Conservation (phyloP, 1,284 basidiomycete species). For the Ceratobasidium sp. region DNA sequence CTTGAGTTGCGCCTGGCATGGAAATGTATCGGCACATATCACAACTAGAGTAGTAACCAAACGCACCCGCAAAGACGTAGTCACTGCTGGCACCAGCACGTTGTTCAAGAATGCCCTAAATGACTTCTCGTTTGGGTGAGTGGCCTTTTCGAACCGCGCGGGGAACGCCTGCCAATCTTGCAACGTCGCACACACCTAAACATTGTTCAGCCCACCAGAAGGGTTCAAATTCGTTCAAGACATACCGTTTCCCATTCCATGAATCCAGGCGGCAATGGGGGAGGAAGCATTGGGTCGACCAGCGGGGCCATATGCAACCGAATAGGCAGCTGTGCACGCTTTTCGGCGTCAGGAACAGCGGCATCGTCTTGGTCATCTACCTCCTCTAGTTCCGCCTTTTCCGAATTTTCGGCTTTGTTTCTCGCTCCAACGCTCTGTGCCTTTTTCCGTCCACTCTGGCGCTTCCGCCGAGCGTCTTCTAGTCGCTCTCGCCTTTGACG, state of each 20-base stretch:
- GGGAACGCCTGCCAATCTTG: constrained; percentile 82
- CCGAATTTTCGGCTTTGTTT: constrained; percentile 51
- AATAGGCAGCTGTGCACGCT: constrained; percentile 47
- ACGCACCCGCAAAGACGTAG: constrained; percentile 68
- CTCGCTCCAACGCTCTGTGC: constrained; percentile 44
- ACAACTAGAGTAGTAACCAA: constrained; percentile 28
- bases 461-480: constrained; percentile 20
- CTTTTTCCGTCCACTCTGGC: constrained; percentile 42
- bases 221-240: constrained; percentile 46
- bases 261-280: constrained; percentile 61
- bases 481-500: constrained; percentile 48
- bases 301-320: constrained; percentile 43
- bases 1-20: constrained; percentile 66
- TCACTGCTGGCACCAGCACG: constrained; percentile 73
- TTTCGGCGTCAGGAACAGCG: constrained; percentile 45
- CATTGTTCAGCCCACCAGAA: not conserved
- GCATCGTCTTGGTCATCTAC: constrained; percentile 50
- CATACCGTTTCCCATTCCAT: constrained; percentile 86
- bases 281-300: constrained; percentile 50
- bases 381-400: constrained; percentile 48
- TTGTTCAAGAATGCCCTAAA: constrained; percentile 74
- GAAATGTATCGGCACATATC: constrained; percentile 19
- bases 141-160: constrained; percentile 75
- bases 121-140: constrained; percentile 81
- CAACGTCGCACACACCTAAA: constrained; percentile 69